Conservation (phyloP, 1,284 basidiomycete genomes). For the Coriolopsis trogii region DNA sequence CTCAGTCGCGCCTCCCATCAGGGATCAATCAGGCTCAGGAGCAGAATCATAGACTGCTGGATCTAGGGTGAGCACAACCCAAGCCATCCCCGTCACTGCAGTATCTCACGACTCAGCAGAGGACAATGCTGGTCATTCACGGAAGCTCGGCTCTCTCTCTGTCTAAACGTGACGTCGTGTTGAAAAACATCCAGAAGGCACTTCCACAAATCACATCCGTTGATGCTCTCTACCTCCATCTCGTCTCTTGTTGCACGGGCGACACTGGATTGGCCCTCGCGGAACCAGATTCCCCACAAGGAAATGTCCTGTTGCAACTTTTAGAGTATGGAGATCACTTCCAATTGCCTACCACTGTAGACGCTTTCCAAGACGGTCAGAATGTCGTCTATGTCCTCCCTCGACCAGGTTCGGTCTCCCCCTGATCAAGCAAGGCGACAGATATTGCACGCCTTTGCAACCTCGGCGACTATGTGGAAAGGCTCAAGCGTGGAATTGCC, state of each 20-base stretch:
- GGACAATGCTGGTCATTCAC: conserved; percentile 62
- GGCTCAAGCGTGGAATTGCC: conserved; percentile 84
- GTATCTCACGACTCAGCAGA: no score
- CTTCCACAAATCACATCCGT: conserved; percentile 64
- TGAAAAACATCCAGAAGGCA: conserved; percentile 62
- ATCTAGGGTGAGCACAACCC: no score
- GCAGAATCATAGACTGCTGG: no score
- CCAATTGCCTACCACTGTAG: conserved; percentile 49
- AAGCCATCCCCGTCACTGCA: no score
- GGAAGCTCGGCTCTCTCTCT: conserved; percentile 77
- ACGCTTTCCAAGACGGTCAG: conserved; percentile 40
- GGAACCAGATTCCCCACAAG: conserved; percentile 46
- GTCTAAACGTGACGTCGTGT: conserved; percentile 71
- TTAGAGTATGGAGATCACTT: conserved; percentile 86
- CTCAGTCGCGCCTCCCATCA: no score
- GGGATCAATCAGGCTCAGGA: no score
- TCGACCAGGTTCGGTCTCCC: conserved; percentile 81
- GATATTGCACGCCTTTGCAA: conserved; percentile 92
- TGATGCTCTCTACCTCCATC: conserved; percentile 88
- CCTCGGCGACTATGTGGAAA: conserved; percentile 68
- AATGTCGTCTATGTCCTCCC: conserved; percentile 78
- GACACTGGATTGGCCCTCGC: conserved; percentile 53
- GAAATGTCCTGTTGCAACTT: conserved; percentile 72
- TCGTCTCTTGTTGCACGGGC: conserved; percentile 67
- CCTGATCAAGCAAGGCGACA: conserved; percentile 98